Evolutionary conservation across 345 rosid genomes (phyloP).

Genomic region (Populus euphratica): DNA sequence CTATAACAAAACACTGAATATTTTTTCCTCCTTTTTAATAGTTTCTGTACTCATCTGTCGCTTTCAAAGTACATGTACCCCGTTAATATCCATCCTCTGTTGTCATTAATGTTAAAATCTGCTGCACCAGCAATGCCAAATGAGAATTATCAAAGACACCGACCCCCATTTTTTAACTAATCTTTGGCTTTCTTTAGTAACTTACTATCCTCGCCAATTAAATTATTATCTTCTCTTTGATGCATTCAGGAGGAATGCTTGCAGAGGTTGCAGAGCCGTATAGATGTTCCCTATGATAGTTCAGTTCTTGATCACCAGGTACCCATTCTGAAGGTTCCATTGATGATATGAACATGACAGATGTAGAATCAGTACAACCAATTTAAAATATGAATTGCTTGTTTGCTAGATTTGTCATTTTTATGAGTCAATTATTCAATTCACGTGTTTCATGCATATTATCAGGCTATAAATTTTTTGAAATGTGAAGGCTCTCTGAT

Average conservation of each 20-base stretch:
- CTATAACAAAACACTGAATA: background rate
- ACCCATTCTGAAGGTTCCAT: constrained; percentile 1
- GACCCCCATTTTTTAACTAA: background rate
- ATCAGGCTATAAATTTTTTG: background rate
- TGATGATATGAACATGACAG: background rate
- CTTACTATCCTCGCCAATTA: background rate
- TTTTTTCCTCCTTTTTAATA: background rate
- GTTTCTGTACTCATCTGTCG: background rate
- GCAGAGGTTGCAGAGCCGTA: constrained; percentile 76
- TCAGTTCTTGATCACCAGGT: background rate
- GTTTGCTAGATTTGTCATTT: constrained; percentile 1
- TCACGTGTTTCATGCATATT: background rate
- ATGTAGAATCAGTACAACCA: background rate
- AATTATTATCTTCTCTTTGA: constrained; percentile 3
- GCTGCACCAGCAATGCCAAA: background rate
- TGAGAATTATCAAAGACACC: background rate
- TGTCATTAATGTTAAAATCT: background rate
- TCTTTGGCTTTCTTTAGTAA: background rate
- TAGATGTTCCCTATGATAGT: constrained; percentile 87
- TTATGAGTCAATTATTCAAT: background rate
- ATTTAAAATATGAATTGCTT: background rate
- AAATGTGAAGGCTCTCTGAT: constrained; percentile 1
- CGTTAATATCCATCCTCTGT: background rate
- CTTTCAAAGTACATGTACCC: background rate
- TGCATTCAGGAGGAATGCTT: constrained; percentile 79